phyloP scores from a whole-genome alignment of 2,329 filamentous ascomycete species.

The Trichoderma oligosporum region DNA sequence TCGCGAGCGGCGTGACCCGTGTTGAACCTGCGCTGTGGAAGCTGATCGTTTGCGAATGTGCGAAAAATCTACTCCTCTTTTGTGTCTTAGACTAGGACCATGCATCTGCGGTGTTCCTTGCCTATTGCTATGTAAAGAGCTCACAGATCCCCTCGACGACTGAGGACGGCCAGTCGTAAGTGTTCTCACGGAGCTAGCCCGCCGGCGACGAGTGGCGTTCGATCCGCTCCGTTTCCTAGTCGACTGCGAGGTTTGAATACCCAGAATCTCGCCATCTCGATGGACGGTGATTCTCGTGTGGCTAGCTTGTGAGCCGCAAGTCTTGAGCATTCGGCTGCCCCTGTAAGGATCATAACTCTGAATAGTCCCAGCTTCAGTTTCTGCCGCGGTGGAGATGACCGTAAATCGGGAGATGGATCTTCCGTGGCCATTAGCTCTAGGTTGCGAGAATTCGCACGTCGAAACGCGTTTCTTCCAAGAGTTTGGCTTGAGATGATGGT shows the following conservation, averaged over 20 bases:
- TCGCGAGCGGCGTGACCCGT: conserved; percentile 17
- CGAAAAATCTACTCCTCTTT: conserved; percentile 54
- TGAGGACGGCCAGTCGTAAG: conserved; percentile 31
- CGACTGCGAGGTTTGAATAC: conserved; percentile 28
- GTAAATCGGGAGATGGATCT: conserved; percentile 60
- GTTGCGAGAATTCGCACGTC: conserved; percentile 56
- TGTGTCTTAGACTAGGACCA: conserved; percentile 43
- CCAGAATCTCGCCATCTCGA: conserved; percentile 41
- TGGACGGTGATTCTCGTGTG: conserved; percentile 68
- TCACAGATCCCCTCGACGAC: conserved; percentile 43
- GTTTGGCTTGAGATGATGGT: conserved; percentile 69
- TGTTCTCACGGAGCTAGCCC: conserved; percentile 30
- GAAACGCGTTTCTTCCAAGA: conserved; percentile 58
- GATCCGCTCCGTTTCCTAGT: conserved; percentile 37
- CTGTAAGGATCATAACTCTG: conserved; percentile 82
- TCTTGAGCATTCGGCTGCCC: conserved; percentile 53
- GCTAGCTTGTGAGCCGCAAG: conserved; percentile 47
- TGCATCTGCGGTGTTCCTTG: conserved; percentile 43
- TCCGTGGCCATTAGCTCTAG: conserved; percentile 44
- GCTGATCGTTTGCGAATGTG: conserved; percentile 42
- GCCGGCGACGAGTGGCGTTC: conserved; percentile 29
- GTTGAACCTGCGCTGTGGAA: conserved; percentile 27
- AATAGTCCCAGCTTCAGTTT: conserved; percentile 47
- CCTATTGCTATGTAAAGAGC: conserved; percentile 47
- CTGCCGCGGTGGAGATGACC: conserved; percentile 60